These are phyloP conservation scores for Populus davidiana DNA, from an alignment of 345 rosid species.

Conservation along the genomic window DNA sequence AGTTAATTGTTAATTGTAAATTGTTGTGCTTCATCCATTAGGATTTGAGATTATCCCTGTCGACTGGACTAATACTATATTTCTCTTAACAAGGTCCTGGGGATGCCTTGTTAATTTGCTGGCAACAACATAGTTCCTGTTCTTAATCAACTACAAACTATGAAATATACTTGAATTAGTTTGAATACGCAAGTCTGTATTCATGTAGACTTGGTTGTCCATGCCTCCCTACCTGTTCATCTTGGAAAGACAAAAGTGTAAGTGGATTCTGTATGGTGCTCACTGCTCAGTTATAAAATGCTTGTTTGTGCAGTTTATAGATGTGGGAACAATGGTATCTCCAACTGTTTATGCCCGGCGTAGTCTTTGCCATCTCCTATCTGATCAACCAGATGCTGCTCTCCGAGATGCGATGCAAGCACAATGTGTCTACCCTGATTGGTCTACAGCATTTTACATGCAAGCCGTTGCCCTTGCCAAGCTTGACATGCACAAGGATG, in stretches of 20 bases:
- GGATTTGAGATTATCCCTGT: too few relatives aligned
- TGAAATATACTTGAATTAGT: background rate
- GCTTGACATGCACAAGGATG: slow-evolving; percentile 84
- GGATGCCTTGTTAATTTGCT: background rate
- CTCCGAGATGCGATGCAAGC: slow-evolving; percentile 97
- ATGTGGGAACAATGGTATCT: slow-evolving; percentile 77
- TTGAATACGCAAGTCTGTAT: background rate
- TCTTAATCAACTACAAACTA: background rate
- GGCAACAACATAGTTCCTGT: background rate
- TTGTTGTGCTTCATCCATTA: too few relatives aligned
- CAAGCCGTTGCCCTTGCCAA: slow-evolving; percentile 84
- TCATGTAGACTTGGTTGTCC: background rate
- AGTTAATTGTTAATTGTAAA: background rate
- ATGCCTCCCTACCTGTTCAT: background rate
- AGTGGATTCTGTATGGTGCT: background rate
- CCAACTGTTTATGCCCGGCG: slow-evolving; percentile 80
- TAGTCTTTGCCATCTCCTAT: slow-evolving; percentile 71
- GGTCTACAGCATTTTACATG: slow-evolving; percentile 90
- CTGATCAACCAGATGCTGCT: slow-evolving; percentile 80
- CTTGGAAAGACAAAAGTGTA: background rate
- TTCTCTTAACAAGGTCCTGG: background rate
- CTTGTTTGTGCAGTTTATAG: slow-evolving; percentile 55
- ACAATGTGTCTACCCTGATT: slow-evolving; percentile 74
- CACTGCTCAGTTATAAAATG: background rate
- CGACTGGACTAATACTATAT: background rate